Conservation (phyloP, 176 grass and related monocot species). For the Aegilops umbellulata region DNA sequence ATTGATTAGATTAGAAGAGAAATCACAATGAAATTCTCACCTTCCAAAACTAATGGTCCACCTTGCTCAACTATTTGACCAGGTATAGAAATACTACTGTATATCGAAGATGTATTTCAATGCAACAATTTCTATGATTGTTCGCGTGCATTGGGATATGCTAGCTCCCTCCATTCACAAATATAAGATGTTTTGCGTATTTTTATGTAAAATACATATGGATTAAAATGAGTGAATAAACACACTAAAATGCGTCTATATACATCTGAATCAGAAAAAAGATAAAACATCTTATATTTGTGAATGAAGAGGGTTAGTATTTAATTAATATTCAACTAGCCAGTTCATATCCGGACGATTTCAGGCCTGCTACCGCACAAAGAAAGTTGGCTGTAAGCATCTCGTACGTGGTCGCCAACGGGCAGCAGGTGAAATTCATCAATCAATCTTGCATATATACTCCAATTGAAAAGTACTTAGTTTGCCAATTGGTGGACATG, state of each 20-base stretch:
- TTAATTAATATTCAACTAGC: not conserved
- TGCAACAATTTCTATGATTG: not conserved
- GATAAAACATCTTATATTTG: no score
- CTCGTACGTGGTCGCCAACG: not conserved
- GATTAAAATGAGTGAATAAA: no score
- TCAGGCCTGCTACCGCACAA: not conserved
- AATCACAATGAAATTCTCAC: slow-evolving; percentile 3
- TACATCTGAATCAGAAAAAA: no score
- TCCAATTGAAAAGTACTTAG: no score
- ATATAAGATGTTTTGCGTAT: no score
- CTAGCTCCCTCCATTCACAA: no score
- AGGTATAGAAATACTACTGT: not conserved
- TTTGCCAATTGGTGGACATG: not conserved
- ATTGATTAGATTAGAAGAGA: not conserved
- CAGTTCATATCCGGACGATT: not conserved
- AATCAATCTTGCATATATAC: not conserved
- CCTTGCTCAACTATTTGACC: slow-evolving; percentile 7
- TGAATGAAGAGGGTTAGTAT: no score
- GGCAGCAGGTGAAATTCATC: not conserved
- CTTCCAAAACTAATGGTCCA: not conserved
- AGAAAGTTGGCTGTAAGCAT: not conserved
- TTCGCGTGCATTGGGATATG: no score
- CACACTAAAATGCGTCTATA: no score
- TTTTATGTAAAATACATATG: no score
- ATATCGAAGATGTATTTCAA: not conserved